Evolutionary conservation across 371 early-diverging fungal species (phyloP).

Genomic region (Mucor plumbeus): DNA sequence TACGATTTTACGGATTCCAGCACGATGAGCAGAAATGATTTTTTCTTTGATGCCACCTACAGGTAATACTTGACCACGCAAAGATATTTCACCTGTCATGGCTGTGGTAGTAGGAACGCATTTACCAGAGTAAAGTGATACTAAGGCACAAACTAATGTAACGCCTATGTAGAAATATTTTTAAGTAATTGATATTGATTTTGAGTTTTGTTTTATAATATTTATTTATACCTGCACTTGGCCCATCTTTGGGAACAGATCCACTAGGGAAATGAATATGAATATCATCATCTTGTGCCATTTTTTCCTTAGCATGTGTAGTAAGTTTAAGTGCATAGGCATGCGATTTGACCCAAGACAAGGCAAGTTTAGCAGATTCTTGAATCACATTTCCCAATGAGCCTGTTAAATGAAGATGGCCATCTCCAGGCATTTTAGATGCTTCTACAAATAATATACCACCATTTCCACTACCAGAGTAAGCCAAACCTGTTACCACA

Average conservation of each 20-base stretch:
- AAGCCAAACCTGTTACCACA: constrained; percentile 85
- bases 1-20: constrained; percentile 70
- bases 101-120: constrained; percentile 66
- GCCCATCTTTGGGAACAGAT: constrained; percentile 86
- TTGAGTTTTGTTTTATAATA: not conserved
- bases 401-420: constrained; percentile 58
- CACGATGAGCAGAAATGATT: constrained; percentile 85
- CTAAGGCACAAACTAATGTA: constrained; percentile 75
- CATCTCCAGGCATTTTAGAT: constrained; percentile 77
- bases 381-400: constrained; percentile 88
- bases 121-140: constrained; percentile 72
- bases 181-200: not conserved
- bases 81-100: constrained; percentile 90
- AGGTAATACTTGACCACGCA: constrained; percentile 83
- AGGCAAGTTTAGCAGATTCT: constrained; percentile 84
- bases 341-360: constrained; percentile 84
- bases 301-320: constrained; percentile 25
- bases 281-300: constrained; percentile 67
- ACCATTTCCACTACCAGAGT: constrained; percentile 78
- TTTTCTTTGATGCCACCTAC: constrained; percentile 91
- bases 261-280: constrained; percentile 89
- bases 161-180: constrained; percentile 35
- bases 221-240: constrained; percentile 59
- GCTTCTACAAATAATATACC: constrained; percentile 85
- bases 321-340: constrained; percentile 66